Evolutionary conservation across 768 basidiomycete genomes (phyloP).

Genomic region (Tulasnella calospora): DNA sequence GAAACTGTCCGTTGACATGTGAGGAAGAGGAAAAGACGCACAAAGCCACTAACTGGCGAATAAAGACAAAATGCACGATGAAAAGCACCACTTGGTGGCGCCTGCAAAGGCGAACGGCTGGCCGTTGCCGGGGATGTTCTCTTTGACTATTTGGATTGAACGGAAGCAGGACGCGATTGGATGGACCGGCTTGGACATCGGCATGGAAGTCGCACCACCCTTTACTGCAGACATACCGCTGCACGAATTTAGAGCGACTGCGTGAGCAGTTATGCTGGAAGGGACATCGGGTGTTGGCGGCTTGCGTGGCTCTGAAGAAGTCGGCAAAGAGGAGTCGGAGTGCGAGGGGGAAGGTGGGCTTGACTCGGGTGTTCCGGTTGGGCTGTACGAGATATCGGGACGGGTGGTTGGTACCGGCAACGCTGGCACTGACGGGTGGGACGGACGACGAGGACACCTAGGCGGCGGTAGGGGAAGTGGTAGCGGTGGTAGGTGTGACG

Average conservation of each 20-base stretch:
- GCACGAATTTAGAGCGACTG: not conserved
- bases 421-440: not conserved
- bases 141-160: not conserved
- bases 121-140: not conserved
- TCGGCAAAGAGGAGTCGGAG: slow-evolving; percentile 28
- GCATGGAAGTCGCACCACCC: not conserved
- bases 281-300: no score
- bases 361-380: slow-evolving; percentile 15
- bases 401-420: slow-evolving; percentile 8
- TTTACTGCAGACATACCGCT: not conserved
- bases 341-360: slow-evolving; percentile 26
- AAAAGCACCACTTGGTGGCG: no score
- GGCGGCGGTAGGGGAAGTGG: not conserved
- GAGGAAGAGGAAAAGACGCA: no score
- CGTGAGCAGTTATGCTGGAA: not conserved
- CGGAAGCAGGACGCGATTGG: not conserved
- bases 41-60: no score
- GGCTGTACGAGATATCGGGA: not conserved
- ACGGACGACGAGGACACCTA: not conserved
- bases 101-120: not conserved
- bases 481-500: slow-evolving; percentile 6
- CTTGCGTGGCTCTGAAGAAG: slow-evolving; percentile 26
- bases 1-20: no score
- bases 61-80: no score
- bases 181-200: slow-evolving; percentile 13